A percentile compares a stretch with the other conserved stretches of the same genome.
phyloP scores from a whole-genome alignment of 768 basidiomycete species.

The Termitomyces sp. region DNA sequence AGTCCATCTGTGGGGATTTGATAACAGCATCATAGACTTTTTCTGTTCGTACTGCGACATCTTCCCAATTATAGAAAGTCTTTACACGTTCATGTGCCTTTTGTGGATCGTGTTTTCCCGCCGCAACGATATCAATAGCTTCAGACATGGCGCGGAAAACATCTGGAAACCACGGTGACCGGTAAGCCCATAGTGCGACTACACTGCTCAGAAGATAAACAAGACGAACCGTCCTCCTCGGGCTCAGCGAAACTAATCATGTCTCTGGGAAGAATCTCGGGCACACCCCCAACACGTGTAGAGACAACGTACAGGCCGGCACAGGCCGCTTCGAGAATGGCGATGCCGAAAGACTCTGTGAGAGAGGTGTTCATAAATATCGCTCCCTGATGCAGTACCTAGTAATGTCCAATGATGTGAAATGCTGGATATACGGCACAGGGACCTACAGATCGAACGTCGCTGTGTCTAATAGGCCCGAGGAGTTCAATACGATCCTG shows the following conservation, averaged over 20 bases:
- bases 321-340: constrained; percentile 95
- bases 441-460: constrained; percentile 76
- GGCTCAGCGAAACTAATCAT: constrained; percentile 96
- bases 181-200: not conserved
- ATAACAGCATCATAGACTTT: constrained; percentile 73
- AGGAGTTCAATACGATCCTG: constrained; percentile 92
- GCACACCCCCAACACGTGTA: constrained; percentile 92
- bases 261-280: constrained; percentile 89
- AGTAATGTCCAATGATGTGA: not conserved
- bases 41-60: constrained; percentile 79
- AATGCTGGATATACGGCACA: not conserved
- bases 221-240: constrained; percentile 78
- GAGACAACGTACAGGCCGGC: constrained; percentile 92
- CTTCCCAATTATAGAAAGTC: constrained; percentile 83
- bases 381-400: constrained; percentile 84
- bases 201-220: not conserved
- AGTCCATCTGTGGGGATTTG: constrained; percentile 52
- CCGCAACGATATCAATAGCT: constrained; percentile 66
- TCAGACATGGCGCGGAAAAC: constrained; percentile 78
- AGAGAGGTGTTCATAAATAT: constrained; percentile 95
- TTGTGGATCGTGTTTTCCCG: constrained; percentile 68
- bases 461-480: constrained; percentile 72
- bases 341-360: constrained; percentile 95
- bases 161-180: constrained; percentile 40
- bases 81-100: constrained; percentile 73